Evolutionary conservation across 345 rosid species (phyloP), one percentile per base, ranked within the genome.

Genomic region (Citrus maxima): DNA sequence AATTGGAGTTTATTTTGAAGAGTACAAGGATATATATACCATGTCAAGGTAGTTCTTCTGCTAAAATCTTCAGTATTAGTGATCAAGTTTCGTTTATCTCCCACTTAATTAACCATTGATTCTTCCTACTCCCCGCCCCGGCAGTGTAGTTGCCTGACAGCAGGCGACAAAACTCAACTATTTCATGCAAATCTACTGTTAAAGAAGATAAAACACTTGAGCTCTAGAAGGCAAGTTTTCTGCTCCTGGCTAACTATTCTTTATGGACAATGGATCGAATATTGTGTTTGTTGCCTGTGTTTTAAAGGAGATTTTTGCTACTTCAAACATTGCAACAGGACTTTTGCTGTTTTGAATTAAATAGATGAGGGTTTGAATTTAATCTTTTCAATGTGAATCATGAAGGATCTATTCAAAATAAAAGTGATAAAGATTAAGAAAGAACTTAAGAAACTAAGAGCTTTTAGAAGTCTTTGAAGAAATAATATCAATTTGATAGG

Each of bases 121-220:
- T 7, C 9, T 2, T 1, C 9, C 40, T 5, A 12, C 18, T 19
- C 12, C 21, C 9, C 40, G 0, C 40, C 40, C 40, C 25, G 34
- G 34, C 34, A 27, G 16, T 60, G 35, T 2, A 73, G 77, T 38
- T 73, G 25, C 60, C 82, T 9, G 72, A 80, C 70, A 58, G 40
- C 25, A 12, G 24, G 55, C 3, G 67, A 71, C 73, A 22, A 18
- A 68, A 63, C 54, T 60, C 79, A 34, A 67, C 70, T 16, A 38
- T 86, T 70, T 55, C 72, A 21, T 88, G 91, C 89, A 88, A 86
- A 76, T 88, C 87, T 59, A 51, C 69, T 10, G 63, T 80, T 2
- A 67, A 18, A 54, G 81, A 75, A 54, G 84, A 80, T 60, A 76
- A 82, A 34, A 74, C 71, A n/a, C 84, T 83, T 49, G 59, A 67